Base-by-base conservation (phyloP, 306 rosid genomes). In the Dalbergia cultrata region DNA sequence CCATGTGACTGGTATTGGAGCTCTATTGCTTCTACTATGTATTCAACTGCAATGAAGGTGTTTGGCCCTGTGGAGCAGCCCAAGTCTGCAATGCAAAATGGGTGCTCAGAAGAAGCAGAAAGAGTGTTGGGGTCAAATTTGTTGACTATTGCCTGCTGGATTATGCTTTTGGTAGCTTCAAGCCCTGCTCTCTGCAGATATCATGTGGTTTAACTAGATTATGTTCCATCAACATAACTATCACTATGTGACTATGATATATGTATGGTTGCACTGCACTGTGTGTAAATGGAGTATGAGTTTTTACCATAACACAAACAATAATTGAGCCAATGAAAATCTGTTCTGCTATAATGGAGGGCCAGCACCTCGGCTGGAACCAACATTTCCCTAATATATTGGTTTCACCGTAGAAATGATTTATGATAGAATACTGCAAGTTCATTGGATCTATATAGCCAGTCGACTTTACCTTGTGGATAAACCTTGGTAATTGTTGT, bases 31-130 rank as follows among this genome's bases (percentile, higher is more conserved):
- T 85, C 82, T 65, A 76, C 9, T 22, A 81, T 85, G 64, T 53
- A 43, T 35, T 80, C 68, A 14, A 66, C 26, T 26, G 80, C 67
- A 1, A 65, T 35, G n/a, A 85, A 81, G 13, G 88, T 71, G 19
- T 81, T 76, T 19, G 82, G 77, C 10, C 85, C 85, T n/a, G 75
- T 64, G 45, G 87, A 75, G 22, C 87, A 84, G 0, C 85, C 87
- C 4, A 84, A 80, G 49, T 84, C 85, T 34, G 76, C 85, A 8
- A 84, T 61, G 78, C 68, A 43, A 22, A 84, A 39, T 68, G 18
- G 65, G 58, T 47, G 74, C 22, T 3, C 34, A 70, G 53, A 21
- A 71, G 78, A 9, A 9, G 49, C 3, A 9, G 75, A 45, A 57
- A 35, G 13, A 16, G 26, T 22, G 16, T 64, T 77, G 13, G 67